These are phyloP conservation scores for Skeletonema marinoi DNA, from an alignment of 108 stramenopile genomes.

Conservation along the genomic window DNA sequence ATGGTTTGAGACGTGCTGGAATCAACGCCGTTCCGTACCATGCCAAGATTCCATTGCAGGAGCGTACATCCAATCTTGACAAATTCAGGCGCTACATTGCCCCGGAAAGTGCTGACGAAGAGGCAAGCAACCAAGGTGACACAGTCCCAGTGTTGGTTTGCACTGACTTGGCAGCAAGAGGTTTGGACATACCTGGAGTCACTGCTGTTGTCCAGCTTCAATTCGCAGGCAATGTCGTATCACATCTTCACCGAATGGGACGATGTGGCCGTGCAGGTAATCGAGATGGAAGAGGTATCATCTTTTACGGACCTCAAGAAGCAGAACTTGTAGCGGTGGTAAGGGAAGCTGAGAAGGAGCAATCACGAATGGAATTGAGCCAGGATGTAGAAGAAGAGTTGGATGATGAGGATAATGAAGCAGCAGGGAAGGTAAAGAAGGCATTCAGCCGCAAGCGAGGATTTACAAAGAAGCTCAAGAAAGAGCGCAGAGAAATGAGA, in stretches of 20 bases:
- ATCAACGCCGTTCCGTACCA: slow-evolving; percentile 83
- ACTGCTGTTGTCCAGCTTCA: slow-evolving; percentile 96
- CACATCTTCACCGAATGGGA: slow-evolving; percentile 99
- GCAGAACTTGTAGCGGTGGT: slow-evolving; percentile 76
- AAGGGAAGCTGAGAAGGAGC: slow-evolving; percentile 75
- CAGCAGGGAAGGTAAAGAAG: slow-evolving; percentile 67
- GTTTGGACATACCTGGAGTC: slow-evolving; percentile 96
- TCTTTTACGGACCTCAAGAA: slow-evolving; percentile 84
- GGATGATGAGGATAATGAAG: slow-evolving; percentile 46
- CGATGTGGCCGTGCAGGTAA: slow-evolving; percentile 96
- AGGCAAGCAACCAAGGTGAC: slow-evolving; percentile 44
- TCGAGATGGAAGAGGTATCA: slow-evolving; percentile 89
- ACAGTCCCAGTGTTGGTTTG: slow-evolving; percentile 90
- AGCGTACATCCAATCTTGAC: slow-evolving; percentile 84
- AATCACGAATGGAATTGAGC: slow-evolving; percentile 71
- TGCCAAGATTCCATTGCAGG: slow-evolving; percentile 74
- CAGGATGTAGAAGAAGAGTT: slow-evolving; percentile 64
- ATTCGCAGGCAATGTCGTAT: slow-evolving; percentile 93
- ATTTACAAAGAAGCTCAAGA: slow-evolving; percentile 87
- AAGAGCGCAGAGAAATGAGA: slow-evolving; percentile 52
- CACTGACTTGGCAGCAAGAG: slow-evolving; percentile 96
- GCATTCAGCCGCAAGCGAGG: slow-evolving; percentile 89
- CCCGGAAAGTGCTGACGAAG: slow-evolving; percentile 17
- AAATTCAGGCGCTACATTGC: slow-evolving; percentile 71
- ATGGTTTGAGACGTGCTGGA: slow-evolving; percentile 75